Conservation (phyloP, 257 asterid genomes). For the Salvia miltiorrhiza region DNA sequence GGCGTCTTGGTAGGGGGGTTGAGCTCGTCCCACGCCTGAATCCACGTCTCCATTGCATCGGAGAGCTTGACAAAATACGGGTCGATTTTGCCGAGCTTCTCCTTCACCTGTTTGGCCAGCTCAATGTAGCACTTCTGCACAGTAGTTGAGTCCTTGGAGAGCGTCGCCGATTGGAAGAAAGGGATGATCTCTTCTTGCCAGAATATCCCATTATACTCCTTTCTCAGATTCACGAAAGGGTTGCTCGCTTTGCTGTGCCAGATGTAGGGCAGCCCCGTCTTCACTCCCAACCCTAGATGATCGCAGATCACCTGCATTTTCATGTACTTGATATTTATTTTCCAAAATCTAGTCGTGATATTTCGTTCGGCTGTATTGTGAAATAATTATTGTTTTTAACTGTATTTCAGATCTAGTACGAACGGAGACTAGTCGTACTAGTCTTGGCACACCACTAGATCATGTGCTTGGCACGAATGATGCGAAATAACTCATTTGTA, state of each 20-base stretch:
- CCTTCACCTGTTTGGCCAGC: conserved; percentile 67
- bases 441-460: too few relatives aligned
- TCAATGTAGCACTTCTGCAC: conserved; percentile 79
- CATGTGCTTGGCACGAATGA: too few relatives aligned
- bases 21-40: conserved; percentile 90
- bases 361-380: too few relatives aligned
- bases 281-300: conserved; percentile 79
- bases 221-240: conserved; percentile 78
- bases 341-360: too few relatives aligned
- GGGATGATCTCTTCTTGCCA: conserved; percentile 98
- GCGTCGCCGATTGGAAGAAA: conserved; percentile 61
- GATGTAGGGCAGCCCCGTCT: conserved; percentile 86
- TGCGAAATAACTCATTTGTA: too few relatives aligned
- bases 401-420: too few relatives aligned
- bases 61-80: conserved; percentile 71
- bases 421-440: too few relatives aligned
- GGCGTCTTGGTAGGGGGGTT: conserved; percentile 35
- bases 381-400: too few relatives aligned
- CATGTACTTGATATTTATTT: too few relatives aligned
- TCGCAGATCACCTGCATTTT: conserved; percentile 65
- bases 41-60: conserved; percentile 87
- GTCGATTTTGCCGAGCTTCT: conserved; percentile 69
- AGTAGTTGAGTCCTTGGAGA: conserved; percentile 70
- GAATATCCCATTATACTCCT: conserved; percentile 87
- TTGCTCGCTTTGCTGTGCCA: conserved; percentile 98